Percentiles rank a stretch among this genome's conserved stretches.
These are phyloP conservation scores for Myxozyma udenii DNA, from an alignment of 805 yeast genomes.

Conservation along the genomic window DNA sequence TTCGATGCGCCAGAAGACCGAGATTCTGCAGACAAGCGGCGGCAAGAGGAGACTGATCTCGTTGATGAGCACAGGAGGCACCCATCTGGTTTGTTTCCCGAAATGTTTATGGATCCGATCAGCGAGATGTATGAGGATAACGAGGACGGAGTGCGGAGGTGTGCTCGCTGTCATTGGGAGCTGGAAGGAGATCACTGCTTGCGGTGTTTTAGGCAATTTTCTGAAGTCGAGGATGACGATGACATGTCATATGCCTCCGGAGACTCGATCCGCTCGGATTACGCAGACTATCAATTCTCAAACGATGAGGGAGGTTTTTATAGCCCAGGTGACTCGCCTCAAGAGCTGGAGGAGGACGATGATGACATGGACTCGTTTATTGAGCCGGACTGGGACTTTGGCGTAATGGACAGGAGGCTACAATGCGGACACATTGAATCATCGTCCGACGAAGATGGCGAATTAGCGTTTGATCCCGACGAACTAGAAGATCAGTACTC, in stretches of 20 bases:
- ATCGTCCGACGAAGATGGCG: too few relatives aligned
- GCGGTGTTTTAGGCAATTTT: background rate
- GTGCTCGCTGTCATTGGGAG: conserved; percentile 70
- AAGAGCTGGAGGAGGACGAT: background rate
- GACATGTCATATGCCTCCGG: background rate
- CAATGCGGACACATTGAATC: too few relatives aligned
- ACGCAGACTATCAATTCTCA: background rate
- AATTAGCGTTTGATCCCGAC: too few relatives aligned
- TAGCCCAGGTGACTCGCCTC: too few relatives aligned
- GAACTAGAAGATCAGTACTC: too few relatives aligned
- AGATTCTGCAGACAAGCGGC: conserved; percentile 2
- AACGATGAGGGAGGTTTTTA: background rate
- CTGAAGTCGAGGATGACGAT: background rate
- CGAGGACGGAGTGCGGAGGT: conserved; percentile 65
- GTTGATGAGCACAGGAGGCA: conserved; percentile 36
- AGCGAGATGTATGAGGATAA: conserved; percentile 48
- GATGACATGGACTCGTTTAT: background rate
- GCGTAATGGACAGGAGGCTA: too few relatives aligned
- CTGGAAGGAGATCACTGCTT: conserved; percentile 35
- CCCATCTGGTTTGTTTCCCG: conserved; percentile 42
- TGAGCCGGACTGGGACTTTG: background rate
- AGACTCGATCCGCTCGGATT: background rate
- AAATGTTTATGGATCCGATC: conserved; percentile 43
- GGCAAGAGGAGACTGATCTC: conserved; percentile 6
- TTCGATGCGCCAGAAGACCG: conserved; percentile 14